A percentile compares a stretch with the other conserved stretches of the same genome.
These are phyloP conservation scores for Nannochloropsis oceanica DNA, from an alignment of 108 stramenopile genomes.

Conservation along the genomic window DNA sequence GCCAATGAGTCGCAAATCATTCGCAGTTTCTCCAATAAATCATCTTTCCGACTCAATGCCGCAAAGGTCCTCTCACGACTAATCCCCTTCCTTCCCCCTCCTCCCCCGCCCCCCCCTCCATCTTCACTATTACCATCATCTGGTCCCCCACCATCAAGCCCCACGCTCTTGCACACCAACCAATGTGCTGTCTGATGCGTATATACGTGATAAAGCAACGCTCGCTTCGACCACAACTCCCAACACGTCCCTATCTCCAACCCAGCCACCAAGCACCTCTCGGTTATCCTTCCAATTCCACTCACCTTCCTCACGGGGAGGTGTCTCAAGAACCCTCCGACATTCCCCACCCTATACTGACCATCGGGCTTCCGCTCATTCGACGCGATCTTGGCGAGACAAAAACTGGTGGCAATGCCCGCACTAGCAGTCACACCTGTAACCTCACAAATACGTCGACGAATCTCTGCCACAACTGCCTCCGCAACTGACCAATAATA, in stretches of 20 bases:
- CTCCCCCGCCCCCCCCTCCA: neutral
- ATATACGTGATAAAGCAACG: slow-evolving; percentile 48
- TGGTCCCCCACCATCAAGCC: slow-evolving; percentile 22
- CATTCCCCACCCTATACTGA: slow-evolving; percentile 57
- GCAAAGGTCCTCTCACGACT: slow-evolving; percentile 77
- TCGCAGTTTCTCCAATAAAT: slow-evolving; percentile 48
- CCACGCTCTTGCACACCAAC: slow-evolving; percentile 55
- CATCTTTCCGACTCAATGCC: slow-evolving; percentile 42
- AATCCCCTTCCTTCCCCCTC: slow-evolving; percentile 51
- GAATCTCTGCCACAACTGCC: slow-evolving; percentile 47
- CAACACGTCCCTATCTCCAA: slow-evolving; percentile 56
- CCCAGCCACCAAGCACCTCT: slow-evolving; percentile 52
- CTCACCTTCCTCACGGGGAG: slow-evolving; percentile 39
- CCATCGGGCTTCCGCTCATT: slow-evolving; percentile 92
- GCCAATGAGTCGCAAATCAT: slow-evolving; percentile 46
- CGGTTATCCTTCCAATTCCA: slow-evolving; percentile 83
- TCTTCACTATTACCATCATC: slow-evolving; percentile 4
- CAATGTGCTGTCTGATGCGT: slow-evolving; percentile 47
- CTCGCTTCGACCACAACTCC: slow-evolving; percentile 59
- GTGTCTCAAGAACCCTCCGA: slow-evolving; percentile 53
- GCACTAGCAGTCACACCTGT: slow-evolving; percentile 82
- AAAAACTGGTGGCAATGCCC: slow-evolving; percentile 67
- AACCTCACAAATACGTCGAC: slow-evolving; percentile 42
- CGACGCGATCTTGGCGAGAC: slow-evolving; percentile 66
- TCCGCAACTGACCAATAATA: neutral